Percentiles rank a stretch among this genome's conserved stretches.
Evolutionary conservation across 306 rosid species (phyloP).

Genomic region (Lithocarpus polystachyus): DNA sequence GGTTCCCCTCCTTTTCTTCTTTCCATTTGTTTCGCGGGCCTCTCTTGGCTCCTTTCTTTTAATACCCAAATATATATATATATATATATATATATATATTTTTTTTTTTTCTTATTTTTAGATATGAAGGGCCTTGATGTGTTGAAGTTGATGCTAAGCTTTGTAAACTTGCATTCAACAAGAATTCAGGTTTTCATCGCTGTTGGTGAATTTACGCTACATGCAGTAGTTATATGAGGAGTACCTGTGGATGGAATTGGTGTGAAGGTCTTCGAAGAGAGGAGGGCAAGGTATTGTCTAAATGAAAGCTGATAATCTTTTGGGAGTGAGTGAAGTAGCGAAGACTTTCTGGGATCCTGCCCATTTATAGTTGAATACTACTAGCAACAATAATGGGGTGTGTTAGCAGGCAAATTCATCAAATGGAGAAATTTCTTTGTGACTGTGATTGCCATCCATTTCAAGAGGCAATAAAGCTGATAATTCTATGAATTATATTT

Average conservation of each 20-base stretch:
- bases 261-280: background rate
- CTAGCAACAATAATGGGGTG: background rate
- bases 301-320: background rate
- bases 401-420: background rate
- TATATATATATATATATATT: too few species aligned
- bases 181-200: background rate
- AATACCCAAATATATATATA: too few species aligned
- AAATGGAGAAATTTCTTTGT: constrained; percentile 5
- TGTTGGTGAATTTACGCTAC: background rate
- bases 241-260: background rate
- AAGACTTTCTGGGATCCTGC: background rate
- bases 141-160: background rate
- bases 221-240: background rate
- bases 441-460: background rate
- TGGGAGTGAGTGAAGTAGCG: background rate
- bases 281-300: background rate
- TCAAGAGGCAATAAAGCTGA: background rate
- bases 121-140: background rate
- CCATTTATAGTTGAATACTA: background rate
- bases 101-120: background rate
- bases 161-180: background rate
- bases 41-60: background rate
- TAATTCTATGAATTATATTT: background rate
- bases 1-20: background rate
- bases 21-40: background rate